These are phyloP conservation scores for Candida anutae DNA, from an alignment of 1,139 yeast species.

Conservation along the genomic window DNA sequence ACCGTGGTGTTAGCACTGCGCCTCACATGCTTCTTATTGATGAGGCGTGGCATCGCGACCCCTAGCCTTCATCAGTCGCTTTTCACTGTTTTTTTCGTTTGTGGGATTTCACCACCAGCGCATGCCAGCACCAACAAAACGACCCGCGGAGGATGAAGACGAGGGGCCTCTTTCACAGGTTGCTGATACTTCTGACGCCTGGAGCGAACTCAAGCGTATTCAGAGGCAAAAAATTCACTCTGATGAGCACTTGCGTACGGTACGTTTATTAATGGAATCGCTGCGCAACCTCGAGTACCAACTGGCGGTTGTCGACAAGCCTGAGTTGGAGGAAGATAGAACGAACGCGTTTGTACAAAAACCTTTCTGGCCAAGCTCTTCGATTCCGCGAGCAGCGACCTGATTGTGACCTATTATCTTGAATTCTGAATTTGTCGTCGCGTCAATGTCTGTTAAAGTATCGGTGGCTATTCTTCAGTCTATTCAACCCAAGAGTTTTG, in stretches of 20 bases:
- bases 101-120: neutral
- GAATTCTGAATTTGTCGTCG: no score
- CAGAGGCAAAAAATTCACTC: slow-evolving; percentile 23
- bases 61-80: neutral
- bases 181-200: neutral
- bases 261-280: slow-evolving; percentile 21
- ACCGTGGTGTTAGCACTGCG: slow-evolving; percentile 36
- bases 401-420: no score
- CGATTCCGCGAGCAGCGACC: no score
- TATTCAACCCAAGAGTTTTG: no score
- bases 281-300: slow-evolving; percentile 4
- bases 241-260: slow-evolving; percentile 23
- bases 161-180: neutral
- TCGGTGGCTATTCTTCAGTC: no score
- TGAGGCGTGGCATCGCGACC: neutral
- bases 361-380: slow-evolving; percentile 33
- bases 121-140: neutral
- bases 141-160: neutral
- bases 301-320: slow-evolving; percentile 1
- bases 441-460: no score
- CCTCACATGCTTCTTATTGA: slow-evolving; percentile 25
- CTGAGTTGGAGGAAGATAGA: slow-evolving; percentile 1
- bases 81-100: no score
- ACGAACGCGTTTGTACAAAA: slow-evolving; percentile 13
- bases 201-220: slow-evolving; percentile 16